Evolutionary conservation across 192 early-diverging fungal species (phyloP).

Genomic region (Coemansia sp.): DNA sequence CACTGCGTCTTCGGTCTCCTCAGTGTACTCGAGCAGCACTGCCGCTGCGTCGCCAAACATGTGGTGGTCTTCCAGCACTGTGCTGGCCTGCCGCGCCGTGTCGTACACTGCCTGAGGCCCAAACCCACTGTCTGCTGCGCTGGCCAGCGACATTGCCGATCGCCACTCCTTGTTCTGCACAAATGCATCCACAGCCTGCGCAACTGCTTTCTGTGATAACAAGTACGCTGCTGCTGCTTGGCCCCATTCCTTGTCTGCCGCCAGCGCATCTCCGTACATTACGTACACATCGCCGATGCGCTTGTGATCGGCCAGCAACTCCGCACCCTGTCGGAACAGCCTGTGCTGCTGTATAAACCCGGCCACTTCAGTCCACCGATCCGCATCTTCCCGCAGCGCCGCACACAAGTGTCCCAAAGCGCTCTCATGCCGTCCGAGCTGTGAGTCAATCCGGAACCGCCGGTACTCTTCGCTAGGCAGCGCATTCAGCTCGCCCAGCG

Average conservation of each 20-base stretch:
- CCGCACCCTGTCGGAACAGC: conserved; percentile 64
- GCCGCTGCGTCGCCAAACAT: conserved; percentile 67
- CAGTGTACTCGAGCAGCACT: conserved; percentile 69
- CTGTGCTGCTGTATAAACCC: conserved; percentile 65
- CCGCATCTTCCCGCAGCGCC: conserved; percentile 25
- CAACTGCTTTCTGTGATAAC: conserved; percentile 16
- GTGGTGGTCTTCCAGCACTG: conserved; percentile 59
- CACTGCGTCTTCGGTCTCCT: conserved; percentile 70
- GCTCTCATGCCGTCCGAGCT: conserved; percentile 66
- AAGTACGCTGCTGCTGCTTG: conserved; percentile 38
- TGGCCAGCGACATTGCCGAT: conserved; percentile 32
- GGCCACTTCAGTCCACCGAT: conserved; percentile 52
- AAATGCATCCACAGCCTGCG: conserved; percentile 35
- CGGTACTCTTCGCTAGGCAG: conserved; percentile 74
- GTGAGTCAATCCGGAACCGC: conserved; percentile 83
- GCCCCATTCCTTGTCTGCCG: conserved; percentile 55
- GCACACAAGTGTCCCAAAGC: conserved; percentile 71
- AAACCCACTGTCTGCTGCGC: conserved; percentile 8
- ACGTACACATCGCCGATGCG: conserved; percentile 52
- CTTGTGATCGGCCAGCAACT: conserved; percentile 53
- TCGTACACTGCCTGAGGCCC: conserved; percentile 26
- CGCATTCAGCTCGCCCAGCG: conserved; percentile 76
- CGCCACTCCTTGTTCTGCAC: conserved; percentile 40
- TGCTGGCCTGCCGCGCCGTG: conserved; percentile 27
- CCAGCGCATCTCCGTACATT: conserved; percentile 67